A percentile compares a stretch with the other conserved stretches of the same genome.
Conservation (phyloP, 441 rosid species). For the Macaranga tanarius region DNA sequence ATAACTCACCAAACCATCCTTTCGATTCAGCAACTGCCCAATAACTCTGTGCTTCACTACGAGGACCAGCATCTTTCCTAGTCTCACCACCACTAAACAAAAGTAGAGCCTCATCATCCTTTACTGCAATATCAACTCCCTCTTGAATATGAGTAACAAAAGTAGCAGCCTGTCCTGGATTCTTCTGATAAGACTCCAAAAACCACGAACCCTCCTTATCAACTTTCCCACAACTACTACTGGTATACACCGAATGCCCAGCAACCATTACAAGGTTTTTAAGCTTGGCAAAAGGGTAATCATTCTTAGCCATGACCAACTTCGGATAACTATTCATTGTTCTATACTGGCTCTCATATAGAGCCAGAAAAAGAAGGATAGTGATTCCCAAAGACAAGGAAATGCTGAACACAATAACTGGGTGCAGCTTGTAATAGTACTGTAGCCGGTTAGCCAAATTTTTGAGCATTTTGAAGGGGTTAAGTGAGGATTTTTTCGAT, state of each 20-base stretch:
- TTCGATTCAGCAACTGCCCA: constrained; percentile 93
- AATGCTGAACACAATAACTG: constrained; percentile 44
- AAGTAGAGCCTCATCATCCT: constrained; percentile 75
- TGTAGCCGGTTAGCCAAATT: constrained; percentile 51
- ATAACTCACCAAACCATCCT: constrained; percentile 91
- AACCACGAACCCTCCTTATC: constrained; percentile 94
- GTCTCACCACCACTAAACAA: constrained; percentile 96
- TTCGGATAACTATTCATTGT: constrained; percentile 32
- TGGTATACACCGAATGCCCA: constrained; percentile 87
- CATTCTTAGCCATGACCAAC: constrained; percentile 34
- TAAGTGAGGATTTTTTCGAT: constrained; percentile 40
- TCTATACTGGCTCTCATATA: constrained; percentile 46
- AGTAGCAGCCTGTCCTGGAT: constrained; percentile 88
- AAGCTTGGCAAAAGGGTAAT: constrained; percentile 61
- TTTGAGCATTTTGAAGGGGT: constrained; percentile 55
- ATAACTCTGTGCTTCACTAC: constrained; percentile 97
- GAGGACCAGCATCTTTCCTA: constrained; percentile 90
- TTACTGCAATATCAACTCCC: constrained; percentile 64
- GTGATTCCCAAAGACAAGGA: constrained; percentile 63
- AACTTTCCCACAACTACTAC: constrained; percentile 66
- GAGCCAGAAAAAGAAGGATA: constrained; percentile 46
- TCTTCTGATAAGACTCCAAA: constrained; percentile 89
- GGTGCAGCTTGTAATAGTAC: constrained; percentile 62
- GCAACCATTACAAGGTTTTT: constrained; percentile 94
- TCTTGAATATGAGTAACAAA: constrained; percentile 76